Percentiles rank a stretch among this genome's conserved stretches.
These are phyloP conservation scores for Pyrus bretschneideri DNA, from an alignment of 306 rosid species.

Conservation along the genomic window DNA sequence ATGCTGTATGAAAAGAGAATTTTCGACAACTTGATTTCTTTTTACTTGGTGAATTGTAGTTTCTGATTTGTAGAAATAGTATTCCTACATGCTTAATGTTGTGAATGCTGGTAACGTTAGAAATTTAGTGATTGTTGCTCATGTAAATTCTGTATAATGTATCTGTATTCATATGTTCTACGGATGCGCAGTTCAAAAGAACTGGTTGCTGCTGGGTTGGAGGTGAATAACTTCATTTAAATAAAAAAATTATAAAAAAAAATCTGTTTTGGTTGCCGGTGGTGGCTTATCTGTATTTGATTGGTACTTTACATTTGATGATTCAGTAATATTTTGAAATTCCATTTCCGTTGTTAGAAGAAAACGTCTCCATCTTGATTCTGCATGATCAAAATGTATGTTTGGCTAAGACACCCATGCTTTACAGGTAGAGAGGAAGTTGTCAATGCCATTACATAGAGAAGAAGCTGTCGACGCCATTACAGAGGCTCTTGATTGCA, in stretches of 20 bases:
- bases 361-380: neutral
- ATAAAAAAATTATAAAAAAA: neutral
- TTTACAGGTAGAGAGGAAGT: constrained; percentile 52
- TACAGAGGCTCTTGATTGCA: constrained; percentile 50
- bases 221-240: neutral
- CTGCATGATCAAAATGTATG: neutral
- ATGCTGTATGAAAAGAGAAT: neutral
- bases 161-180: neutral
- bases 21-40: neutral
- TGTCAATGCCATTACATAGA: constrained; percentile 52
- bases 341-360: neutral
- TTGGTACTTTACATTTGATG: neutral
- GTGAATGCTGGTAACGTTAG: neutral
- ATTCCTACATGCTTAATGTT: neutral
- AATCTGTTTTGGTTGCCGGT: neutral
- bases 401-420: constrained; percentile 9
- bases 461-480: constrained; percentile 57
- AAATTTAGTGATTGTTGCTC: neutral
- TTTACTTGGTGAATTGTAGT: neutral
- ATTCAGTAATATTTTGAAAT: neutral
- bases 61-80: neutral
- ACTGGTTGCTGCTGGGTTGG: neutral
- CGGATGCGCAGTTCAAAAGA: neutral
- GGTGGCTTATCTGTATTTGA: neutral
- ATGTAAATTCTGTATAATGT: neutral